phyloP scores from a whole-genome alignment of 164 flowering plant species.

The Umbellularia californica region DNA sequence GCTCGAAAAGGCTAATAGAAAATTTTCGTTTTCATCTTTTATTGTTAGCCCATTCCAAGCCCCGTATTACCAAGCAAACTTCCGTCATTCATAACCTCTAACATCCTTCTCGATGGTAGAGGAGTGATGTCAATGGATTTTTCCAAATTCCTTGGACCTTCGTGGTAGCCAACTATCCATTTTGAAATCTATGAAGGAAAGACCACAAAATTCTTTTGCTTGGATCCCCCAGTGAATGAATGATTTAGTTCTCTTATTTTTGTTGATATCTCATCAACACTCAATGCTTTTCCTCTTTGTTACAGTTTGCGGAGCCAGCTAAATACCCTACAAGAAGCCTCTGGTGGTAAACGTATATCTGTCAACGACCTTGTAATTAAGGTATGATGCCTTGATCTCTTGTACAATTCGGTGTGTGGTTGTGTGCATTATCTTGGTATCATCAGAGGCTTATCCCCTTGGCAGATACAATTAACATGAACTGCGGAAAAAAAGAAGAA shows the following conservation, averaged over 20 bases:
- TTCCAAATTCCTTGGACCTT: not conserved
- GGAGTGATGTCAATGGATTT: not conserved
- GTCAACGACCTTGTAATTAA: constrained; percentile 93
- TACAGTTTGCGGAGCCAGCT: constrained; percentile 71
- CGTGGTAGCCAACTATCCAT: not conserved
- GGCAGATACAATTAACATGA: too few relatives aligned
- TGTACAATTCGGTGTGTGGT: not conserved
- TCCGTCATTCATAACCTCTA: not conserved
- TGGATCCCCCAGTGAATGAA: not conserved
- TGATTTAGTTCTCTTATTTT: not conserved
- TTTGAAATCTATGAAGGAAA: not conserved
- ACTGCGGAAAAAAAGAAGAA: too few relatives aligned
- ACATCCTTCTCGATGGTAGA: not conserved
- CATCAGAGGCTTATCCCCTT: too few relatives aligned
- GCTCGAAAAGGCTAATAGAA: too few relatives aligned
- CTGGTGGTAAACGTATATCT: constrained; percentile 85
- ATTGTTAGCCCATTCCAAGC: too few relatives aligned
- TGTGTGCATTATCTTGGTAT: too few relatives aligned
- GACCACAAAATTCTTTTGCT: not conserved
- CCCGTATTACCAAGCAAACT: too few relatives aligned
- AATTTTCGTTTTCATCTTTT: too few relatives aligned
- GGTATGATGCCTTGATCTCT: constrained; percentile 34
- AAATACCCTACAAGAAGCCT: constrained; percentile 81
- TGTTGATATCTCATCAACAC: not conserved
- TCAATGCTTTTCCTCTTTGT: not conserved